A percentile compares a stretch with the other conserved stretches of the same genome.
phyloP scores from a whole-genome alignment of 257 asterid genomes.

The Coffea eugenioides region DNA sequence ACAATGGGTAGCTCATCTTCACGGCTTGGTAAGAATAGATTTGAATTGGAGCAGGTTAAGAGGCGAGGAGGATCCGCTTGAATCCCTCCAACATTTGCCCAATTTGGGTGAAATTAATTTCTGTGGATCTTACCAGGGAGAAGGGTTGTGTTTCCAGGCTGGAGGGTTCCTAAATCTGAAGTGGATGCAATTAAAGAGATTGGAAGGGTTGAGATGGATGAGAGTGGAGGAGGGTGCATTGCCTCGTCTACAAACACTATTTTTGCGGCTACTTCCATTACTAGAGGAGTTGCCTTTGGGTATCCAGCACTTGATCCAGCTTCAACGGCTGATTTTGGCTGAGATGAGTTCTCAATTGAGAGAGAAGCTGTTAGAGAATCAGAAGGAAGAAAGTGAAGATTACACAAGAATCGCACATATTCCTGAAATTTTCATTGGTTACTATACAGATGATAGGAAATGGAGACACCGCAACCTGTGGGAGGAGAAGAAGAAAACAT shows the following conservation, averaged over 20 bases:
- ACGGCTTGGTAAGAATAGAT: conserved; percentile 1
- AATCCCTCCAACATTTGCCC: conserved; percentile 33
- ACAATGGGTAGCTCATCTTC: conserved; percentile 23
- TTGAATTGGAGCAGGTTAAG: conserved; percentile 3
- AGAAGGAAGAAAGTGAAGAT: background rate
- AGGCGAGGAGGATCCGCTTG: conserved; percentile 21
- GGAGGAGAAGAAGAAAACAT: background rate
- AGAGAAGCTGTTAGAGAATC: background rate
- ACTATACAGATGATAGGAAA: background rate
- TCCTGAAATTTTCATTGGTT: background rate
- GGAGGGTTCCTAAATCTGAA: conserved; percentile 33
- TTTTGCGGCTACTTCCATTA: conserved; percentile 6
- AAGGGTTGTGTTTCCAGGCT: conserved; percentile 27
- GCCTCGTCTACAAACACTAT: conserved; percentile 5
- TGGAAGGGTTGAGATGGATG: conserved; percentile 17
- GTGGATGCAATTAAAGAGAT: conserved; percentile 2
- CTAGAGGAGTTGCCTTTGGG: conserved; percentile 15
- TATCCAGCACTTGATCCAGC: background rate
- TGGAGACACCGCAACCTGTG: background rate
- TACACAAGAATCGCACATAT: background rate
- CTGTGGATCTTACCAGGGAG: conserved; percentile 25
- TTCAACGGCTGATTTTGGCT: background rate
- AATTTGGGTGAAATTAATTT: conserved; percentile 19
- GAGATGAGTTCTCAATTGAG: background rate
- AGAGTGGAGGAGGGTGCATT: conserved; percentile 32